Conservation (phyloP, 148 eudicot genomes). For the Fallopia convolvulus region DNA sequence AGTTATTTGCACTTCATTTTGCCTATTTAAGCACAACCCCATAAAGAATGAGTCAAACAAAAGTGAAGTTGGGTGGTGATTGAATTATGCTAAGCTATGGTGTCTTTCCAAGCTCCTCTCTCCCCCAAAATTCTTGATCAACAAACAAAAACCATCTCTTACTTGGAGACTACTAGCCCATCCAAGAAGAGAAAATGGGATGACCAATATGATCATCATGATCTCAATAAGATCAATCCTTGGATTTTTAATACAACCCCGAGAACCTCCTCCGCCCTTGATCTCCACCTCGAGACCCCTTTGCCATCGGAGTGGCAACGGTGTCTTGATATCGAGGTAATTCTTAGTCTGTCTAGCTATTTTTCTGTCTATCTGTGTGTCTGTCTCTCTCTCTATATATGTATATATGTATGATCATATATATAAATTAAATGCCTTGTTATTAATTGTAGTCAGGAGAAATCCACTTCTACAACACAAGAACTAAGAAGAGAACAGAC, state of each 20-base stretch:
- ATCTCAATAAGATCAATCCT: conserved; percentile 12
- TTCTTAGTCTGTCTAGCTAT: neutral
- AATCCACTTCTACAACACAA: conserved; percentile 72
- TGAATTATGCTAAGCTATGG: conserved; percentile 26
- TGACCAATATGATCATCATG: neutral
- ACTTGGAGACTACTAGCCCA: conserved; percentile 24
- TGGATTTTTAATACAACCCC: neutral
- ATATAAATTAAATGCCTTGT: neutral
- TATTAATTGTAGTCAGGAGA: conserved; percentile 10
- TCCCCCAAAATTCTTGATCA: conserved; percentile 20
- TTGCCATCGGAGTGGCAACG: conserved; percentile 79
- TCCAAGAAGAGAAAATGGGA: conserved; percentile 60
- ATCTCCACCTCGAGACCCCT: conserved; percentile 49
- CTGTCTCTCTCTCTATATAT: neutral
- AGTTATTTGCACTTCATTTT: conserved; percentile 13
- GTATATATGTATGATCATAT: neutral
- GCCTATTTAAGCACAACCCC: conserved; percentile 31
- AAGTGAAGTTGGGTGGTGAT: neutral
- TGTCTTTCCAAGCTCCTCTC: conserved; percentile 48
- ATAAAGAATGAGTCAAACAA: neutral
- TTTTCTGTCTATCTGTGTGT: neutral
- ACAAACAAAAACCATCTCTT: conserved; percentile 24
- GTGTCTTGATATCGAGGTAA: conserved; percentile 83
- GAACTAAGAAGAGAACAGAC: conserved; percentile 58
- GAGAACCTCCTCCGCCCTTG: conserved; percentile 20